A percentile compares a stretch with the other conserved stretches of the same genome.
Evolutionary conservation across 306 rosid genomes (phyloP).

Genomic region (Lagenaria siceraria): DNA sequence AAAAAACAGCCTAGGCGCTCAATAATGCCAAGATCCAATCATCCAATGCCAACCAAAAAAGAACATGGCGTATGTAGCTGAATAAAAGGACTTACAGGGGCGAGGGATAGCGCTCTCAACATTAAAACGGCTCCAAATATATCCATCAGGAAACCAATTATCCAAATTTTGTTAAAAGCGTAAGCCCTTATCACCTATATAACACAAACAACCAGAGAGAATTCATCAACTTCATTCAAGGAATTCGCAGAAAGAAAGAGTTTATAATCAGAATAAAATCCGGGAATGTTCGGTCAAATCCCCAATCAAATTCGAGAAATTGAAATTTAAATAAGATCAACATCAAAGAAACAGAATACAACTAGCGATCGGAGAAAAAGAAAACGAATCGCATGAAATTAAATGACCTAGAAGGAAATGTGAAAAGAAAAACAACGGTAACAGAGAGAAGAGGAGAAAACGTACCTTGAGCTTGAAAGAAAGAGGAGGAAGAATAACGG

Average conservation of each 20-base stretch:
- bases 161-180: slow-evolving; percentile 72
- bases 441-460: not conserved
- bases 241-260: not conserved
- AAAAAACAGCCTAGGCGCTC: not conserved
- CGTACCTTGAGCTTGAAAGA: slow-evolving; percentile 75
- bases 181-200: slow-evolving; percentile 80
- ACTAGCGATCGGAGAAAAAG: not conserved
- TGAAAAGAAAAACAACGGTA: not conserved
- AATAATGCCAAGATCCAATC: not conserved
- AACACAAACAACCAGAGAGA: not conserved
- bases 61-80: not conserved
- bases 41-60: not conserved
- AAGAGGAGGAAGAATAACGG: slow-evolving; percentile 88
- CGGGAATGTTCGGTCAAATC: not conserved
- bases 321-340: not conserved
- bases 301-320: not conserved
- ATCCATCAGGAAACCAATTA: slow-evolving; percentile 84
- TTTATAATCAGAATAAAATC: too few species aligned
- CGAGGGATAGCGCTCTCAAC: slow-evolving; percentile 84
- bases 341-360: not conserved
- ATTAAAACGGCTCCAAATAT: slow-evolving; percentile 80
- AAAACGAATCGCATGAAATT: not conserved
- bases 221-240: not conserved
- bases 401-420: not conserved
- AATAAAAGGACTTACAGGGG: slow-evolving; percentile 63